Evolutionary conservation across 164 flowering plant species (phyloP).

Genomic region (Vitis amurensis): DNA sequence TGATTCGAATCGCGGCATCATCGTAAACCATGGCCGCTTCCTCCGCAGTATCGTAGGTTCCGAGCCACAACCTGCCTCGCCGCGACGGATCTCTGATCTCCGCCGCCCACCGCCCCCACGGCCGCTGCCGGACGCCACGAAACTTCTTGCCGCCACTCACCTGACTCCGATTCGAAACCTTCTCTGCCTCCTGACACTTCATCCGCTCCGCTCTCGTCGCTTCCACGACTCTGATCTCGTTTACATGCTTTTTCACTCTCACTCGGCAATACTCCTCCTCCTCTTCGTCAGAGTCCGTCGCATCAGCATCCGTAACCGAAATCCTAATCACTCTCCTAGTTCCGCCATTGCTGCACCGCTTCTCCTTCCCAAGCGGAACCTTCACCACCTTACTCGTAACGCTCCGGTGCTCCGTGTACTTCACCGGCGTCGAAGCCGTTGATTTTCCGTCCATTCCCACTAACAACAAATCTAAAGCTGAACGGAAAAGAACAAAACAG

Average conservation of each 20-base stretch:
- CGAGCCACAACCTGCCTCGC: conserved; percentile 35
- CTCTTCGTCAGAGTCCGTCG: conserved; percentile 43
- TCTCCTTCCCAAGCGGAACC: not conserved
- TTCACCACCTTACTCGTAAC: conserved; percentile 9
- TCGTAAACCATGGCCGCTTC: conserved; percentile 46
- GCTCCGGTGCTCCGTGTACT: conserved; percentile 16
- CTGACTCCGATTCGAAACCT: too few species aligned
- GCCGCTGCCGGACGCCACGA: conserved; percentile 40
- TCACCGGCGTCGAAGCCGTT: not conserved
- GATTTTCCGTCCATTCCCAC: not conserved
- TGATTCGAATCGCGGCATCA: conserved; percentile 31
- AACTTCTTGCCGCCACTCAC: conserved; percentile 14
- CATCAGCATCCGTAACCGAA: conserved; percentile 29
- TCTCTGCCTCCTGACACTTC: not conserved
- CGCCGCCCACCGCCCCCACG: conserved; percentile 51
- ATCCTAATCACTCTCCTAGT: conserved; percentile 23
- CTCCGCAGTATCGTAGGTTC: conserved; percentile 44
- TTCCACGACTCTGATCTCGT: conserved; percentile 26
- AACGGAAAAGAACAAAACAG: too few species aligned
- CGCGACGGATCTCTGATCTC: conserved; percentile 41
- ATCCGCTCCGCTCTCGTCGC: not conserved
- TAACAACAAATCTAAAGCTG: conserved; percentile 1
- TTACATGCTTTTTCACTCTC: conserved; percentile 22
- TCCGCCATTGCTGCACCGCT: not conserved
- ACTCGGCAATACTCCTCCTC: not conserved